Evolutionary conservation across 1,284 basidiomycete species (phyloP), one percentile per base, ranked within the genome.

Genomic region (Meripilus lineatus): DNA sequence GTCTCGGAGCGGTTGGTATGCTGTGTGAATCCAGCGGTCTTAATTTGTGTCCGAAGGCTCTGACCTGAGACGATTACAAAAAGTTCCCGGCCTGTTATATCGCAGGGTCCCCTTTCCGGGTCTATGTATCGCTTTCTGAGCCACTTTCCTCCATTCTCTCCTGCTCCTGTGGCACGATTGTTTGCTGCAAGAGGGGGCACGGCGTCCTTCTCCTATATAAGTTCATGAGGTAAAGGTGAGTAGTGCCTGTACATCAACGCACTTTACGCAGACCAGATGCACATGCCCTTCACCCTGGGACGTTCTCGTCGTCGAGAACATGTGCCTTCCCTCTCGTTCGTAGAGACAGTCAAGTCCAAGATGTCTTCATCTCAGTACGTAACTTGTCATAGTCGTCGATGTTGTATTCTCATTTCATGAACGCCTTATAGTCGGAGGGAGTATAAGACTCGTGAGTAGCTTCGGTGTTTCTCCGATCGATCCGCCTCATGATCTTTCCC

Each of bases 241-340:
- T 22, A 15, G 20, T 6, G 32, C n/a, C 20, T n/a, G 38, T 23
- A 3, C 11, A 18, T 36, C 17, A 17, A 24, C 34, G 18, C 32
- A 14, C 40, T 44, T 25, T 30, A 10, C 20, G 40, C 20, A 21
- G 37, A 24, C 15, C 23, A 38, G 24, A 28, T n/a, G 7, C 42
- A 30, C 22, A 68, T 68, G 66, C 53, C 67, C 49, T 62, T 58
- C 40, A 60, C 58, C 44, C 57, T 70, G 52, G 64, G 59, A 56
- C 62, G 67, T 41, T 57, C 64, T 38, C 66, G 59, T 42, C 66
- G 58, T 33, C 57, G 55, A 47, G 62, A 68, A 50, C 44, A 65
- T 50, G 49, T 58, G 36, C 57, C 65, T 46, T 64, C 65, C 5
- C 57, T 50, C 14, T 68, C 67, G 5, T 58, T 69, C 43, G 59